Conservation (phyloP, 495 filamentous ascomycete species). For the Penicillium antarcticum region DNA sequence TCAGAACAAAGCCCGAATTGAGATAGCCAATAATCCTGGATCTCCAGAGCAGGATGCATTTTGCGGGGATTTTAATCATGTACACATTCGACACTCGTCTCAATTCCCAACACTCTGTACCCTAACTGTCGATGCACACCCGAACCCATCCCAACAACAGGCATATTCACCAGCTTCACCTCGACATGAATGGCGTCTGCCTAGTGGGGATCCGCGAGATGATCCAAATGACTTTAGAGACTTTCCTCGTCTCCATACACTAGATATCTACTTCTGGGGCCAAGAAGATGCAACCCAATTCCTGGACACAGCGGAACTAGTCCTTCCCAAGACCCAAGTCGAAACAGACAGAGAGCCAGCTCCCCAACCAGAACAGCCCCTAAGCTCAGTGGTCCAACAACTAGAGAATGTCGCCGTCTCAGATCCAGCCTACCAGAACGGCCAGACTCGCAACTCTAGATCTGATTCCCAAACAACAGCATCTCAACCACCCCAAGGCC, state of each 20-base stretch:
- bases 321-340: constrained; percentile 58
- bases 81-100: constrained; percentile 68
- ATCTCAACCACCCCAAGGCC: constrained; percentile 31
- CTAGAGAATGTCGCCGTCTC: constrained; percentile 78
- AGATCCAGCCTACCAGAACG: constrained; percentile 56
- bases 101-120: constrained; percentile 76
- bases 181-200: constrained; percentile 72
- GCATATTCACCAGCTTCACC: constrained; percentile 36
- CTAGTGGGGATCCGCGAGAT: constrained; percentile 64
- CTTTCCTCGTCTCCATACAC: constrained; percentile 71
- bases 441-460: constrained; percentile 48
- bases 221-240: constrained; percentile 69
- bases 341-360: constrained; percentile 47
- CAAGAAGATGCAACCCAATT: constrained; percentile 71
- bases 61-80: constrained; percentile 65
- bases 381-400: constrained; percentile 80
- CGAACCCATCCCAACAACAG: constrained; percentile 14
- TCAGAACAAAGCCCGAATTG: constrained; percentile 65
- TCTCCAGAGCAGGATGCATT: constrained; percentile 88
- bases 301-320: constrained; percentile 57
- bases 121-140: constrained; percentile 62
- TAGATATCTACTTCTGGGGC: constrained; percentile 92
- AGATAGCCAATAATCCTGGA: constrained; percentile 85
- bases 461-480: constrained; percentile 28
- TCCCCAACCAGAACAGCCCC: constrained; percentile 46